A percentile compares a stretch with the other conserved stretches of the same genome.
Evolutionary conservation across 768 basidiomycete genomes (phyloP).

Genomic region (Collybia mongolica): DNA sequence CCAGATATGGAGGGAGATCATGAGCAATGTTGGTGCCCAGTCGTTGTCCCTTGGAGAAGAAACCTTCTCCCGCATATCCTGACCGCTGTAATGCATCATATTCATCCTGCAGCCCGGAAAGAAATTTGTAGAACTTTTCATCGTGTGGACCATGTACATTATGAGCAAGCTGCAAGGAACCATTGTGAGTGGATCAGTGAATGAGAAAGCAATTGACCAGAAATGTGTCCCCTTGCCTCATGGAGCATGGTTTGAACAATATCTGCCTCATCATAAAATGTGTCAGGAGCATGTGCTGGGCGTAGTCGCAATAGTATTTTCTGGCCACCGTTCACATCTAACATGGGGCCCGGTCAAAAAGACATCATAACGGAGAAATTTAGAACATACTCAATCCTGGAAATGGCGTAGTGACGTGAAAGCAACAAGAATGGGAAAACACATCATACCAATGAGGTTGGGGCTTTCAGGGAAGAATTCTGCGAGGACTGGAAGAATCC

Average conservation of each 20-base stretch:
- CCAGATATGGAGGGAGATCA: slow-evolving; percentile 63
- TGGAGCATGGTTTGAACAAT: slow-evolving; percentile 87
- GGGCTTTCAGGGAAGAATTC: slow-evolving; percentile 84
- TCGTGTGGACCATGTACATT: slow-evolving; percentile 91
- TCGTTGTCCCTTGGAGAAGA: slow-evolving; percentile 71
- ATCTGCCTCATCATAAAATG: slow-evolving; percentile 74
- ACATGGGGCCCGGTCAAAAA: background rate
- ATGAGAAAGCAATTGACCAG: background rate
- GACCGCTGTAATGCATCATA: slow-evolving; percentile 74
- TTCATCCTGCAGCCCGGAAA: slow-evolving; percentile 78
- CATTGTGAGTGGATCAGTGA: background rate
- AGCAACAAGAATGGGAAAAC: slow-evolving; percentile 4
- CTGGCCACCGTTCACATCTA: slow-evolving; percentile 77
- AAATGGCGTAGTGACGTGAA: background rate
- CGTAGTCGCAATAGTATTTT: slow-evolving; percentile 84
- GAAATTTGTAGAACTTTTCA: slow-evolving; percentile 74
- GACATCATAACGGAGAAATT: background rate
- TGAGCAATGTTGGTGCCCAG: slow-evolving; percentile 71
- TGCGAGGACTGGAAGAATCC: slow-evolving; percentile 77
- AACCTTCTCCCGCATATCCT: slow-evolving; percentile 91
- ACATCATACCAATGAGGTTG: slow-evolving; percentile 68
- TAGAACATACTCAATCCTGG: slow-evolving; percentile 34
- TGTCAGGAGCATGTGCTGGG: slow-evolving; percentile 62
- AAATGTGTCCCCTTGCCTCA: slow-evolving; percentile 50
- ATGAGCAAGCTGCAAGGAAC: slow-evolving; percentile 67